phyloP scores from a whole-genome alignment of 2,329 filamentous ascomycete species.

The Trichoderma pleuroti region DNA sequence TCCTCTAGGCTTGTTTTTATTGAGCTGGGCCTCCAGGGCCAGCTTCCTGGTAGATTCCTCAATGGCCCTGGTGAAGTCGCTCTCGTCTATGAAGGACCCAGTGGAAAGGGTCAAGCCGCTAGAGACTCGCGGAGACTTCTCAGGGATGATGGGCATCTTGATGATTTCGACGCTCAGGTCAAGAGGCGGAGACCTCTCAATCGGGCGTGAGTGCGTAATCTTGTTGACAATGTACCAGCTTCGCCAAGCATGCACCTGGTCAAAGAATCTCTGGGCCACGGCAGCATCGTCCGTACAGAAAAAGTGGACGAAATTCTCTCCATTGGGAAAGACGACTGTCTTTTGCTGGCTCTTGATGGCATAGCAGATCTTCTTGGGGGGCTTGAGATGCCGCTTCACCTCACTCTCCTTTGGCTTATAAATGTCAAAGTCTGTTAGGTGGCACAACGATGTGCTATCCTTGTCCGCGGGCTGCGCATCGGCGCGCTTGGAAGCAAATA shows the following conservation, averaged over 20 bases:
- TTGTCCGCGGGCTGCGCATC: slow-evolving; percentile 59
- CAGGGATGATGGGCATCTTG: neutral
- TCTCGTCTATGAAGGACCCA: slow-evolving; percentile 19
- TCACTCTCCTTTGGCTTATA: slow-evolving; percentile 72
- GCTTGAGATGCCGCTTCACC: slow-evolving; percentile 66
- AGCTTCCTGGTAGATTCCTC: slow-evolving; percentile 20
- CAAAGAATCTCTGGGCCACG: slow-evolving; percentile 66
- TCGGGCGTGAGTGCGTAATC: slow-evolving; percentile 49
- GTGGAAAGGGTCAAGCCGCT: slow-evolving; percentile 2
- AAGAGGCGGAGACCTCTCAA: slow-evolving; percentile 25
- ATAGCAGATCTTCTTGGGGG: slow-evolving; percentile 81
- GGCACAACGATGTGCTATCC: slow-evolving; percentile 69
- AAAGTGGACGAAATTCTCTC: slow-evolving; percentile 86
- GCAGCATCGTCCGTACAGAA: slow-evolving; percentile 74
- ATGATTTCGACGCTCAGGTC: slow-evolving; percentile 9
- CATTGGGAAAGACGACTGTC: slow-evolving; percentile 74
- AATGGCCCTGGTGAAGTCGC: slow-evolving; percentile 19
- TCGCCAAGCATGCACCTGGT: slow-evolving; percentile 73
- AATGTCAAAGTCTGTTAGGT: slow-evolving; percentile 89
- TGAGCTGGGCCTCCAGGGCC: slow-evolving; percentile 13
- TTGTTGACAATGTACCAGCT: slow-evolving; percentile 86
- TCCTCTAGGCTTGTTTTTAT: slow-evolving; percentile 12
- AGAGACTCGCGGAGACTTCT: slow-evolving; percentile 5
- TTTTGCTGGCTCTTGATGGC: slow-evolving; percentile 92
- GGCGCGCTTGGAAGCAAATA: slow-evolving; percentile 65